These are phyloP conservation scores for Debaryomyces subglobosus DNA, from an alignment of 1,139 yeast species.

Conservation along the genomic window DNA sequence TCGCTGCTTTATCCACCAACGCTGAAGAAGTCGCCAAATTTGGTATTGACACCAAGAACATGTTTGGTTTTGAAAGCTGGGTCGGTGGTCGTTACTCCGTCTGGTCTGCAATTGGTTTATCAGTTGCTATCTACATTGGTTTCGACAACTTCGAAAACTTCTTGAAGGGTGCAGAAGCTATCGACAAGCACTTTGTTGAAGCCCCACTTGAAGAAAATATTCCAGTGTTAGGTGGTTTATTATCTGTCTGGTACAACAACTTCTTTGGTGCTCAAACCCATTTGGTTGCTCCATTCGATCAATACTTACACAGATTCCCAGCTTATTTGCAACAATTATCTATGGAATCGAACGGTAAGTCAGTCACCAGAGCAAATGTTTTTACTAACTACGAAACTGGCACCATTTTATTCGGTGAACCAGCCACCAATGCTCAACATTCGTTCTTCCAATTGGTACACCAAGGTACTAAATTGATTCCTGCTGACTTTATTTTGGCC, in stretches of 20 bases:
- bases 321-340: conserved; percentile 98
- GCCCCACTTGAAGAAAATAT: conserved; percentile 90
- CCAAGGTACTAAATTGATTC: conserved; percentile 97
- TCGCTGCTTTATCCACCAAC: conserved; percentile 94
- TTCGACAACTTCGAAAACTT: conserved; percentile 89
- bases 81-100: conserved; percentile 99
- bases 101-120: conserved; percentile 97
- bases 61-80: conserved; percentile 99
- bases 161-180: conserved; percentile 96
- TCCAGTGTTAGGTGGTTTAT: conserved; percentile 89
- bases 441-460: conserved; percentile 99
- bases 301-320: conserved; percentile 98
- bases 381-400: conserved; percentile 96
- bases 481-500: conserved; percentile 94
- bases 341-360: conserved; percentile 99
- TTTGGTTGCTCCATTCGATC: conserved; percentile 97
- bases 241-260: conserved; percentile 97
- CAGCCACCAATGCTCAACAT: conserved; percentile 98
- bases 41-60: conserved; percentile 95
- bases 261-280: conserved; percentile 98
- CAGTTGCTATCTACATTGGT: conserved; percentile 94
- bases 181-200: conserved; percentile 83
- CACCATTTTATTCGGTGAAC: conserved; percentile 94
- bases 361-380: conserved; percentile 88
- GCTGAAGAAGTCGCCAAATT: conserved; percentile 88